Base-by-base conservation (phyloP, 306 rosid genomes). In the Citrullus amarus region DNA sequence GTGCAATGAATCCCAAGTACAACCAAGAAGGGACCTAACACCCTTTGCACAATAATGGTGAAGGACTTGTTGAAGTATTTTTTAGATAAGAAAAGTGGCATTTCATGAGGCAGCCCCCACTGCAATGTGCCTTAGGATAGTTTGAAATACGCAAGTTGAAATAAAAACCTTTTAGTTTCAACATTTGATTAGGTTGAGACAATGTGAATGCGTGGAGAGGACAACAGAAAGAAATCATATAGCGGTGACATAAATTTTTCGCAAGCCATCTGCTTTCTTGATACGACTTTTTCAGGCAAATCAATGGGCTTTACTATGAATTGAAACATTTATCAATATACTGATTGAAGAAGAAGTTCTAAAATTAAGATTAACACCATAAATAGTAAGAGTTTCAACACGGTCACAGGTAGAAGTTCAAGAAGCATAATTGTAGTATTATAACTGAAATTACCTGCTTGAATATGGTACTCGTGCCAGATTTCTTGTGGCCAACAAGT, bases 401-500 rank as follows among this genome's bases (percentile, higher is more conserved):
- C 65, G 54, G 32, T 75, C 50, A 54, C 8, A 36, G 18, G 22
- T 56, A 18, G 6, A 66, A 66, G 50, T 66, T 39, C 10, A 16
- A 12, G 14, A 13, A 6, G 46, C 71, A 59, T 44, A 56, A 22
- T 43, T 25, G 55, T 41, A 54, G 38, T 41, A 75, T 39, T n/a
- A 68, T 34, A 13, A 51, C 76, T 55, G 61, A 51, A 79, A 46
- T 44, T 80, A 89, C 98, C 96, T 91, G 98, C 82, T 93, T 91
- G 79, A 86, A 89, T 79, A 91, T 85, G 16, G 98, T 89, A 81
- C 98, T 81, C 36, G 96, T 85, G 86, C 96, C 96, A 75, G 95
- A 87, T 81, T 91, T 86, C 53, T 63, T 80, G 81, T 86, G 70
- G 62, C 98, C 98, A 76, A 91, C 85, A 72, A 93, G 86, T 77